phyloP scores from a whole-genome alignment of 306 rosid species.

The Quercus robur region DNA sequence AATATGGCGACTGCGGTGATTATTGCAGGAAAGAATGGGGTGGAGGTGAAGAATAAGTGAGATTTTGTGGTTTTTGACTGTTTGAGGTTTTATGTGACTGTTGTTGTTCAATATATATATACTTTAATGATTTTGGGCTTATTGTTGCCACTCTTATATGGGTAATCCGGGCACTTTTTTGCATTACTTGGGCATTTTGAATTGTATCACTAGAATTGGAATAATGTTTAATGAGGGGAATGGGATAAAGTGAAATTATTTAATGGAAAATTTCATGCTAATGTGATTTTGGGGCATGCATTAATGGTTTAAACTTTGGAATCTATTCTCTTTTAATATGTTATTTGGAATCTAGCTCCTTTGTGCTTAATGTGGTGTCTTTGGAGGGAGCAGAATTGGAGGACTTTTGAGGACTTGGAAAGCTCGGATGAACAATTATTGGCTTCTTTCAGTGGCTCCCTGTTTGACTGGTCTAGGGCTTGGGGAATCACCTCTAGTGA shows the following conservation, averaged over 20 bases:
- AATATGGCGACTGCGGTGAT: constrained; percentile 76
- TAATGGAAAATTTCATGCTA: neutral
- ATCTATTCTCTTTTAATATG: neutral
- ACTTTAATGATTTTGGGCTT: neutral
- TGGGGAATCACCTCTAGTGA: too few species aligned
- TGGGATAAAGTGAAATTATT: constrained; percentile 8
- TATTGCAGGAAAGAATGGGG: constrained; percentile 58
- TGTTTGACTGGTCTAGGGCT: too few species aligned
- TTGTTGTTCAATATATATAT: neutral
- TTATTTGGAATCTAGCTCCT: too few species aligned
- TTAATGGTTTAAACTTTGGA: neutral
- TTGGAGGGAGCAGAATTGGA: too few species aligned
- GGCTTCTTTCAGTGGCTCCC: too few species aligned
- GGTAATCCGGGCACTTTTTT: neutral
- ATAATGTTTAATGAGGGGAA: constrained; percentile 7
- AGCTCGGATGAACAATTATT: too few species aligned
- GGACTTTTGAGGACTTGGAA: too few species aligned
- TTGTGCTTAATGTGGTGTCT: too few species aligned
- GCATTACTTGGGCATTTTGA: neutral
- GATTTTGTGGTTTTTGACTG: neutral
- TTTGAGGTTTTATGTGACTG: constrained; percentile 3
- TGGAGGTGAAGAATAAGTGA: constrained; percentile 60
- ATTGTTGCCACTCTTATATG: neutral
- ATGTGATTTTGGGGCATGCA: neutral
- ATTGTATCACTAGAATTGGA: neutral